Conservation (phyloP, 75 land plant genomes). For the Cryptomeria japonica region DNA sequence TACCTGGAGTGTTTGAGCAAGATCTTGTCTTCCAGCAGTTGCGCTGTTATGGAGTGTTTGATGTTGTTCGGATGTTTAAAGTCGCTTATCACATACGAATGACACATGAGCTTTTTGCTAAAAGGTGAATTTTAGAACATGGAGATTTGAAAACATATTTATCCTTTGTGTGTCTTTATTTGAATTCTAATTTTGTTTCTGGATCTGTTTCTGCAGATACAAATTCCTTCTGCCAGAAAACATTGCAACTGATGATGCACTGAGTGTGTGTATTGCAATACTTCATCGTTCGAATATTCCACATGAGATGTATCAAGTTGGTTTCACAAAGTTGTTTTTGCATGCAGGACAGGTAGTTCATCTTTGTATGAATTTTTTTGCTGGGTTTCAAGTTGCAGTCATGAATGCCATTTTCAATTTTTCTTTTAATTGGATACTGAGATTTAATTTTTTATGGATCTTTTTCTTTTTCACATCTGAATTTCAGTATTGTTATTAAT, state of each 20-base stretch:
- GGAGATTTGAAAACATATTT: neutral
- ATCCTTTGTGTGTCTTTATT: neutral
- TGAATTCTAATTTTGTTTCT: neutral
- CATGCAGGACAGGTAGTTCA: slow-evolving; percentile 93
- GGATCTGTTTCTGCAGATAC: slow-evolving; percentile 56
- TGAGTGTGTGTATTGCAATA: slow-evolving; percentile 88
- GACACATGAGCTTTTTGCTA: slow-evolving; percentile 85
- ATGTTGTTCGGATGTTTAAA: slow-evolving; percentile 88
- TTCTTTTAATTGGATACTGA: neutral
- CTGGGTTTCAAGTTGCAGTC: neutral
- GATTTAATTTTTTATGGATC: neutral
- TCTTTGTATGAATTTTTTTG: neutral
- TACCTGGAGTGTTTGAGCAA: slow-evolving; percentile 72
- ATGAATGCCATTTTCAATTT: neutral
- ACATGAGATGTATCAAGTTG: slow-evolving; percentile 99
- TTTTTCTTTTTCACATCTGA: neutral
- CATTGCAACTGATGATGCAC: slow-evolving; percentile 64
- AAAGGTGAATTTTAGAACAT: slow-evolving; percentile 51
- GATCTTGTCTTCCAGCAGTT: slow-evolving; percentile 90
- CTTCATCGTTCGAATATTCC: slow-evolving; percentile 85
- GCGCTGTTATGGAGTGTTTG: slow-evolving; percentile 91
- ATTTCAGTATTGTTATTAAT: neutral
- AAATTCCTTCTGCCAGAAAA: slow-evolving; percentile 76
- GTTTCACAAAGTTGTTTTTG: slow-evolving; percentile 92
- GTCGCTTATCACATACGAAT: slow-evolving; percentile 91